Evolutionary conservation across 2,329 filamentous ascomycete species (phyloP), one percentile per base, ranked within the genome.

Genomic region (Orbilia ellipsospora): DNA sequence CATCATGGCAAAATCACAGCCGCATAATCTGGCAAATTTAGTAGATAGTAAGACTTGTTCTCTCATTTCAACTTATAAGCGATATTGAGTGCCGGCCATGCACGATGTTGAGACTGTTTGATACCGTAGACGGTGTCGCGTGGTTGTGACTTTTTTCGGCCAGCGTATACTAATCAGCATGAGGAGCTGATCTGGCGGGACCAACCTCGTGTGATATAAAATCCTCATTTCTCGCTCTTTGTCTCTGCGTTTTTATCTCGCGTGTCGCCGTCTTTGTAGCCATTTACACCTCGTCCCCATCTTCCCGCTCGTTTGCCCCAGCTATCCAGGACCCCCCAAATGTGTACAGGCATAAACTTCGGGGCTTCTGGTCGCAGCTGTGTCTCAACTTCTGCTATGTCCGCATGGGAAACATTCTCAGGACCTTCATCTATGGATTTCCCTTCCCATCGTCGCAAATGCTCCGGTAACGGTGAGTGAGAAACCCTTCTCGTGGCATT

Each of bases 201-300:
- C 1, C n/a, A n/a, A n/a, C 16, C n/a, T 18, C 18, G 15, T 16
- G 54, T 2, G n/a, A 20, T 63, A 60, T 55, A 64, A 75, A 69
- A 60, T 69, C 44, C 64, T 75, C 72, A 75, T 69, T 75, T 61
- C 45, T 45, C 59, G 59, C 56, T 42, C 64, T 62, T 67, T 15
- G 50, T 18, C 10, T 48, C 45, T 50, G 72, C 59, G 72, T n/a
- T n/a, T 26, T 59, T 75, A 69, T 69, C 44, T 75, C 64, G 72
- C 72, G 72, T 75, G 72, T 64, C 45, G 40, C 20, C 72, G 52
- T 69, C 45, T 75, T 75, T 75, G 61, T 69, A 75, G 64, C 36
- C 72, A 69, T 75, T 75, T 69, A 75, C 72, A 69, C 72, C 72
- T 69, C 44, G 40, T 10, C 72, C 72, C 72, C 72, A 75, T 59